Base-by-base conservation (phyloP, 495 filamentous ascomycete species). In the Daldinia decipiens region DNA sequence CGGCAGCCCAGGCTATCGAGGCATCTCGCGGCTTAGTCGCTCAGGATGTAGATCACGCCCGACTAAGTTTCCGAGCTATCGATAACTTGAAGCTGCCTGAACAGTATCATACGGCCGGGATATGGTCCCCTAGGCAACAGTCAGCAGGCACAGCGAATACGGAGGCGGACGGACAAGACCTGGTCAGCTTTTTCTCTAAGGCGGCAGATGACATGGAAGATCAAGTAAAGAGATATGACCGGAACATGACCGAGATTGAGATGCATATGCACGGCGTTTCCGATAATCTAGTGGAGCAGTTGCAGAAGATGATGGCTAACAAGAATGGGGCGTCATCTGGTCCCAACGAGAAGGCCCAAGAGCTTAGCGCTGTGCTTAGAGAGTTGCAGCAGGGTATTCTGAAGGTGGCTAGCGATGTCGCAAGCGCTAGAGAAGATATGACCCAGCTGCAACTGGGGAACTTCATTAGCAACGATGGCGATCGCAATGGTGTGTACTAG, bases 311-410 rank as follows among this genome's bases (percentile, higher is more conserved):
- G 74, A 82, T 89, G 58, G 84, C 86, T 29, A 84, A 82, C 54
- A 83, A 82, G 68, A 86, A 82, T 62, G 85, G 83, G 1, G 68
- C 77, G 4, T 76, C 81, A 27, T 79, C 74, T 13, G 77, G 67
- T 52, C 74, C 67, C 62, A 83, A 77, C 71, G 82, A 77, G 80
- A 77, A 72, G 65, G 81, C 80, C 5, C 61, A 78, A 32, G 84
- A 85, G 75, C 81, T 96, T 32, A 87, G 87, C 7, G 87, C 82
- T 4, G 91, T 91, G 53, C 81, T 96, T 59, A 82, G 86, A 60
- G 92, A 93, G 69, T 92, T 96, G 67, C 92, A 95, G 81, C 84
- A 87, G 63, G 88, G 91, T 31, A 92, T 96, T 62, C 77, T 93
- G 55, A 87, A 89, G 52, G 91, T 94, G 50, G 93, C 93, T 5